Conservation (phyloP, 768 basidiomycete genomes). For the Ramaria rubella region DNA sequence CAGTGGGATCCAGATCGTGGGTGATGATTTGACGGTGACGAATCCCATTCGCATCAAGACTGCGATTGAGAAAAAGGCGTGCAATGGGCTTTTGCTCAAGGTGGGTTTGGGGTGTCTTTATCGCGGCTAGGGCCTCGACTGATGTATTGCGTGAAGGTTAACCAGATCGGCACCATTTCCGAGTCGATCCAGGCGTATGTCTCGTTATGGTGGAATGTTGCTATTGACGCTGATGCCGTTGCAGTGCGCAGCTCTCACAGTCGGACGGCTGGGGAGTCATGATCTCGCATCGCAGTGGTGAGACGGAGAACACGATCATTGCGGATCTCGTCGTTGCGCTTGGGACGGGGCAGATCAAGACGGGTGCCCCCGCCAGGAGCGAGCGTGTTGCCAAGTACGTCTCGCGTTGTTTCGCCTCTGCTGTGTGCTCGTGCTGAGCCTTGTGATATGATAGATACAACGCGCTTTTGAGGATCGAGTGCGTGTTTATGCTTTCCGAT, state of each 20-base stretch:
- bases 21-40: slow-evolving; percentile 96
- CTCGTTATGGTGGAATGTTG: not conserved
- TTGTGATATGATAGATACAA: slow-evolving; percentile 44
- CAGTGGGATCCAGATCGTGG: slow-evolving; percentile 83
- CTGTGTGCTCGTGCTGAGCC: not conserved
- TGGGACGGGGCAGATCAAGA: slow-evolving; percentile 94
- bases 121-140: slow-evolving; percentile 4
- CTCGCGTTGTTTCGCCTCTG: not conserved
- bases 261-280: slow-evolving; percentile 98
- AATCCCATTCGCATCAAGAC: slow-evolving; percentile 97
- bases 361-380: slow-evolving; percentile 90
- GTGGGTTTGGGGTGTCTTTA: slow-evolving; percentile 19
- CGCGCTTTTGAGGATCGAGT: slow-evolving; percentile 84
- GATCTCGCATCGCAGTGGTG: slow-evolving; percentile 98
- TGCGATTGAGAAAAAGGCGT: slow-evolving; percentile 99
- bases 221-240: not conserved
- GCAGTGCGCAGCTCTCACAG: slow-evolving; percentile 89
- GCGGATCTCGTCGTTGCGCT: slow-evolving; percentile 94
- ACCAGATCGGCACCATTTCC: slow-evolving; percentile 98
- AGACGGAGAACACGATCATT: slow-evolving; percentile 96
- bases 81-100: slow-evolving; percentile 98
- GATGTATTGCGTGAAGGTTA: slow-evolving; percentile 46
- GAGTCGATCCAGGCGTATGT: slow-evolving; percentile 98
- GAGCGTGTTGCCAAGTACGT: slow-evolving; percentile 89
- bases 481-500: slow-evolving; percentile 27